Evolutionary conservation across 2,329 filamentous ascomycete species (phyloP), one percentile per base, ranked within the genome.

Genomic region (Didymellaceae sp.): DNA sequence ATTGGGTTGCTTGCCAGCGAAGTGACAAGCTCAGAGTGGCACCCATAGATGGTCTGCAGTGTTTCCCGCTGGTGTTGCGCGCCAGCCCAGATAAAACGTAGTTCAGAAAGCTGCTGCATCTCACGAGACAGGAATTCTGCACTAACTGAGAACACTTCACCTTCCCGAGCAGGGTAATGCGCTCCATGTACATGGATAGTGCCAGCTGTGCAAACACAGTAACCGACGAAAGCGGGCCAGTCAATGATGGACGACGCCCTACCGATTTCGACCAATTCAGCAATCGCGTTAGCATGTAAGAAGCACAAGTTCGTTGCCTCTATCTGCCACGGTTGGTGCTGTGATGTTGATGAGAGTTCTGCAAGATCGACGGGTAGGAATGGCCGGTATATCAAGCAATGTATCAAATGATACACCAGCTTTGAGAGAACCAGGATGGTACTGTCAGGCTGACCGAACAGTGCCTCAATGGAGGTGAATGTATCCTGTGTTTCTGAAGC

Each of bases 321-420:
- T 38, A 95, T 93, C 68, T 95, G 91, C 91, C 91, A 96, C 21
- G 89, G 92, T 68, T 95, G 90, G 60, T 95, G 89, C 64, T 95
- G 90, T 1, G 89, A 89, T 0, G 84, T 87, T 11, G 89, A 88
- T 10, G 89, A 84, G 6, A 96, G 82, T 69, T 95, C 91, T 18
- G 87, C 84, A 3, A 95, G 78, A 69, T 95, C 89, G 55, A 96
- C 88, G 0, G 91, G 91, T 5, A 96, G 78, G 71, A 96, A 96
- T 0, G 90, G 90, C 13, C 91, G 84, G 67, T 95, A 96, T 33
- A 95, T 87, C 40, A 96, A 79, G 65, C 90, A 95, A 73, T 95
- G 89, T 34, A 94, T 87, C 11, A 94, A 80, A 66, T 96, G 91
- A 63, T 94, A 95, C 22, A 95, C 86, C 32, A 94, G 80, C 72